These are phyloP conservation scores for Guadua angustifolia DNA, from an alignment of 176 grass and related monocot genomes.

Conservation along the genomic window DNA sequence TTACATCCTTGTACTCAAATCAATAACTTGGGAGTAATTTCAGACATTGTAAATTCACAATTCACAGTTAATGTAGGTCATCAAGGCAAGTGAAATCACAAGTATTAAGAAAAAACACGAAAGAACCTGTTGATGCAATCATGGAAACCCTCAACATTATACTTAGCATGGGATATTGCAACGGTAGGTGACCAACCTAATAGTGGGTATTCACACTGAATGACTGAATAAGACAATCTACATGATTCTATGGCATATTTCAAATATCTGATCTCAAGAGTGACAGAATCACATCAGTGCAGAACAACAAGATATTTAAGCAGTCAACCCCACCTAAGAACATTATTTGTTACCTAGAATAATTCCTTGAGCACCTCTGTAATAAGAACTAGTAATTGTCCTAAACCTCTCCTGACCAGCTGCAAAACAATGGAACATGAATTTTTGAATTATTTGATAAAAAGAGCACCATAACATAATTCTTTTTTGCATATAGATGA, in stretches of 20 bases:
- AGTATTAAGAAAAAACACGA: neutral
- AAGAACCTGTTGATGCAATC: neutral
- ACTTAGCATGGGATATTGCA: neutral
- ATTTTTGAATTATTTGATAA: slow-evolving; percentile 25
- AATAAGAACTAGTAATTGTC: slow-evolving; percentile 98
- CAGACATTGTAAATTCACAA: slow-evolving; percentile 8
- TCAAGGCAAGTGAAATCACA: slow-evolving; percentile 12
- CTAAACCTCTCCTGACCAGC: slow-evolving; percentile 99
- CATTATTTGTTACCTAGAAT: slow-evolving; percentile 72
- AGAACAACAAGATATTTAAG: slow-evolving; percentile 1
- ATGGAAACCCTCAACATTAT: neutral
- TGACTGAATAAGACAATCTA: neutral
- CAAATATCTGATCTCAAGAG: neutral
- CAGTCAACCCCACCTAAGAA: slow-evolving; percentile 14
- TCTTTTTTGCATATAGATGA: slow-evolving; percentile 16
- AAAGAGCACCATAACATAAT: neutral
- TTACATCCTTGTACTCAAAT: neutral
- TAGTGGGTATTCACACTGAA: neutral
- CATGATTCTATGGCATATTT: slow-evolving; percentile 6
- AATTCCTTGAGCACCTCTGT: slow-evolving; percentile 98
- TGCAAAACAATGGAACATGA: slow-evolving; percentile 54
- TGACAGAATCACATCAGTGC: neutral
- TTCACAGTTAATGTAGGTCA: neutral
- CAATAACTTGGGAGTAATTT: slow-evolving; percentile 9
- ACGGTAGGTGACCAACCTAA: neutral